These are phyloP conservation scores for Alternaria conjuncta DNA, from an alignment of 2,329 filamentous ascomycete genomes.

Conservation along the genomic window DNA sequence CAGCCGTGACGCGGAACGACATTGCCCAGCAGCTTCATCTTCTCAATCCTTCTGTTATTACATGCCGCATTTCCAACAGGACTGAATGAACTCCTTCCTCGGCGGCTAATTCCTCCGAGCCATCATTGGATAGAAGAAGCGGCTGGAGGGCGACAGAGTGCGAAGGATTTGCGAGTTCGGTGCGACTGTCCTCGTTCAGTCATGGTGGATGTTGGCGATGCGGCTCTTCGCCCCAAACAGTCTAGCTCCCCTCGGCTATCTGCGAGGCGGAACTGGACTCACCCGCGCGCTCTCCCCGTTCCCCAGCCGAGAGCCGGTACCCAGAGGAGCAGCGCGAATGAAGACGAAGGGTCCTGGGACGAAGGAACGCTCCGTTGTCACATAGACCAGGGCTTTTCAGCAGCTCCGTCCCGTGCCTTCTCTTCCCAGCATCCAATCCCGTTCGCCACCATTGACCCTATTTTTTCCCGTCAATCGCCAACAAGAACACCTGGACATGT, in stretches of 20 bases:
- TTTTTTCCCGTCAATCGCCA: background rate
- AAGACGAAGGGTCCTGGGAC: background rate
- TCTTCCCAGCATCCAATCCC: background rate
- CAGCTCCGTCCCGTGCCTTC: background rate
- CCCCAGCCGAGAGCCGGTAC: background rate
- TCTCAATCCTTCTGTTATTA: background rate
- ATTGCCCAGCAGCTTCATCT: background rate
- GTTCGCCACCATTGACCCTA: background rate
- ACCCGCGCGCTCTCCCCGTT: background rate
- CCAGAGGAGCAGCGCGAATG: background rate
- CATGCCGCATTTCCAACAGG: background rate
- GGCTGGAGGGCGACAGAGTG: background rate
- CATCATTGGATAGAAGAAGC: background rate
- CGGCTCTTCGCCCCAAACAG: background rate
- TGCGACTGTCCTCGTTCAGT: background rate
- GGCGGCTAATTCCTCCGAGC: background rate
- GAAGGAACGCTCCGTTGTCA: background rate
- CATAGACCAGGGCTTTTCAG: background rate
- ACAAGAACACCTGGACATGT: background rate
- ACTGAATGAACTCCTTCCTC: background rate
- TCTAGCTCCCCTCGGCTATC: background rate
- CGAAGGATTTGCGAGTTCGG: background rate
- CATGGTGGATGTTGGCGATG: background rate
- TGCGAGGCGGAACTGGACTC: background rate
- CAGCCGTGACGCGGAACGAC: background rate